A percentile compares a stretch with the other conserved stretches of the same genome.
phyloP scores from a whole-genome alignment of 768 basidiomycete genomes.

The Kwoniella heveanensis region DNA sequence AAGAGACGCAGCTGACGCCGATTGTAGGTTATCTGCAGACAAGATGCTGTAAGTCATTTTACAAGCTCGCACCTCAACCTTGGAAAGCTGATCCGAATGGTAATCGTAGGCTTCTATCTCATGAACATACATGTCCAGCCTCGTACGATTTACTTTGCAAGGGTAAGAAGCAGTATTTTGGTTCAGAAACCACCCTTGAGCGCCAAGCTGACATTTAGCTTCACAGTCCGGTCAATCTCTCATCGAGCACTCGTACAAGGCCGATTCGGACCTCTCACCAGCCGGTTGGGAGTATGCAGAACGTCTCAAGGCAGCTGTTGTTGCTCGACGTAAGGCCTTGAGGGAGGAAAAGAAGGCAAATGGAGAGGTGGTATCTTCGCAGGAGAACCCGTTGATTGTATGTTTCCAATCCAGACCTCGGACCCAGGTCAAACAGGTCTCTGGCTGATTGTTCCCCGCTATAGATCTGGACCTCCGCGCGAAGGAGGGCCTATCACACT shows the following conservation, averaged over 20 bases:
- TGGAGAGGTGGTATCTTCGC: conserved; percentile 61
- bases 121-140: conserved; percentile 98
- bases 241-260: conserved; percentile 98
- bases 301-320: conserved; percentile 82
- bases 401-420: too few relatives aligned
- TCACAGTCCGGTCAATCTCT: conserved; percentile 99
- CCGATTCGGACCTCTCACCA: conserved; percentile 93
- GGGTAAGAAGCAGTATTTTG: conserved; percentile 63
- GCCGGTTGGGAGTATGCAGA: conserved; percentile 96
- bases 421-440: too few relatives aligned
- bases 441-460: background rate
- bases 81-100: too few relatives aligned
- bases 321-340: conserved; percentile 75
- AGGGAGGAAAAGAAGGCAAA: conserved; percentile 64
- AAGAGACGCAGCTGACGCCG: too few relatives aligned
- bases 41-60: conserved; percentile 65
- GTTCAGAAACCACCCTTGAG: background rate
- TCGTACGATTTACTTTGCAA: conserved; percentile 92
- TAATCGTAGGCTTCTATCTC: conserved; percentile 77
- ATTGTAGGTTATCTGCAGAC: conserved; percentile 64
- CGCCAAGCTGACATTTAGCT: background rate
- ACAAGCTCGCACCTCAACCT: too few relatives aligned
- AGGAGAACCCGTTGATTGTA: conserved; percentile 55
- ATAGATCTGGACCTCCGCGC: conserved; percentile 96
- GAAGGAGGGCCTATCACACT: conserved; percentile 88